Evolutionary conservation across 2,329 filamentous ascomycete genomes (phyloP), one percentile per base, ranked within the genome.

Genomic region (Trichoderma koningiopsis): DNA sequence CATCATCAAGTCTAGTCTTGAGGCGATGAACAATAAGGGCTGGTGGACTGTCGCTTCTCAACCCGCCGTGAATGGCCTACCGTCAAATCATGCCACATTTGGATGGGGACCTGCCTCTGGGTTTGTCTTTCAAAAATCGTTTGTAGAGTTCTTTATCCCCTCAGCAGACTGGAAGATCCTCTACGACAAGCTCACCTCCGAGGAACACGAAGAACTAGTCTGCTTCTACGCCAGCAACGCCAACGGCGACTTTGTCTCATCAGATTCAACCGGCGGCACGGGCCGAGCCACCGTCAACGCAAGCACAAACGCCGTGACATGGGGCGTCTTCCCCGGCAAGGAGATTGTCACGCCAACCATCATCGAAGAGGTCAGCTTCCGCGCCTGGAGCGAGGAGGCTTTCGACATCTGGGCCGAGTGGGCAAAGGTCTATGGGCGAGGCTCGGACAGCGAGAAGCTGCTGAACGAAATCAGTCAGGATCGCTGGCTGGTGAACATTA

Each of bases 1-100:
- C 33, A 89, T 90, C 1, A 99, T 99, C 79, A 89, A 90, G 71
- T 81, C 88, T 1, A 87, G 93, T 72, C 88, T 99, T 0, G 81
- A 96, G 33, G 83, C 84, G 52, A 84, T 99, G 70, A 97, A 97
- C 79, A 81, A 83, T 70, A 88, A 89, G 74, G 94, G 94, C 68
- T 97, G 94, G 92, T 97, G 94, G 94, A 97, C 94, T 3, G 91
- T 99, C 4, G 96, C 96, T 4, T 97, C 93, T 4, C 96, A 99
- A 78, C 96, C 96, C 4, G 93, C 95, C 19, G 93, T 97, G 69
- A 97, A 97, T 77, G 94, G 94, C 53, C 82, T 94, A 24, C 87
- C 87, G 43, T 96, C 92, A 33, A 88, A 86, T 59, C 89, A 99
- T 78, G 81, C 86, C 4, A 88, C 92, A 24, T 97, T 97, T 75